Percentiles rank a stretch among this genome's conserved stretches.
phyloP scores from a whole-genome alignment of 495 filamentous ascomycete species.

The Recurvomyces mirabilis region DNA sequence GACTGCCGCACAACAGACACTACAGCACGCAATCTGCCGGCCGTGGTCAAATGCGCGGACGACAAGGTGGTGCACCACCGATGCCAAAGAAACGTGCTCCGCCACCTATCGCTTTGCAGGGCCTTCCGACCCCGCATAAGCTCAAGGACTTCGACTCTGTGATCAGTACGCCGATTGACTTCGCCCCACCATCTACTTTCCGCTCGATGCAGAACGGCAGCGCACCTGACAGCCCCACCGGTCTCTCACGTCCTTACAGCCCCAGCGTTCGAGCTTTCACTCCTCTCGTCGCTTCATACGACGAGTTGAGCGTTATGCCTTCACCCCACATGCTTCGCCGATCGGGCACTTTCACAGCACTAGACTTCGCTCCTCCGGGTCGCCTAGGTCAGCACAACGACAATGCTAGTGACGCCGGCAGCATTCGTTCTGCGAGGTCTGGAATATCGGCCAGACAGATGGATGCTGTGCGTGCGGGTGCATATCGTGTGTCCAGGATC shows the following conservation, averaged over 20 bases:
- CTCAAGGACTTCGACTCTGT: constrained; percentile 68
- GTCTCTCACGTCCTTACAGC: constrained; percentile 63
- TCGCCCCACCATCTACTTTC: constrained; percentile 67
- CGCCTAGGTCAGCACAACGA: constrained; percentile 60
- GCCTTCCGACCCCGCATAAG: constrained; percentile 76
- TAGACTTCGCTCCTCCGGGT: constrained; percentile 86
- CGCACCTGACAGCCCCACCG: constrained; percentile 63
- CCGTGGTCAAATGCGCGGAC: constrained; percentile 34
- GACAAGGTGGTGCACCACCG: constrained; percentile 27
- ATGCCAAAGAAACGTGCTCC: constrained; percentile 52
- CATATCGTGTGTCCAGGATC: constrained; percentile 79
- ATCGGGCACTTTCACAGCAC: constrained; percentile 74
- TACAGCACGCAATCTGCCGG: constrained; percentile 22
- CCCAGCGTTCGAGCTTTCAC: constrained; percentile 57
- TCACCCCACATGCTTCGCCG: constrained; percentile 67
- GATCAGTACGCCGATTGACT: constrained; percentile 62
- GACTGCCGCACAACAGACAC: constrained; percentile 32
- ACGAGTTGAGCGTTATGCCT: constrained; percentile 74
- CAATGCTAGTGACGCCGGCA: constrained; percentile 69
- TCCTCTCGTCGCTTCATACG: constrained; percentile 70
- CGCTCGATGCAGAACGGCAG: constrained; percentile 59
- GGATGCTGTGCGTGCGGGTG: constrained; percentile 72
- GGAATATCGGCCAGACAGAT: constrained; percentile 62
- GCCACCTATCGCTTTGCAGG: constrained; percentile 60
- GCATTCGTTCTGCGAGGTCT: constrained; percentile 61